Evolutionary conservation across 495 filamentous ascomycete species (phyloP), one percentile per base, ranked within the genome.

Genomic region (Xylaria palmicola): DNA sequence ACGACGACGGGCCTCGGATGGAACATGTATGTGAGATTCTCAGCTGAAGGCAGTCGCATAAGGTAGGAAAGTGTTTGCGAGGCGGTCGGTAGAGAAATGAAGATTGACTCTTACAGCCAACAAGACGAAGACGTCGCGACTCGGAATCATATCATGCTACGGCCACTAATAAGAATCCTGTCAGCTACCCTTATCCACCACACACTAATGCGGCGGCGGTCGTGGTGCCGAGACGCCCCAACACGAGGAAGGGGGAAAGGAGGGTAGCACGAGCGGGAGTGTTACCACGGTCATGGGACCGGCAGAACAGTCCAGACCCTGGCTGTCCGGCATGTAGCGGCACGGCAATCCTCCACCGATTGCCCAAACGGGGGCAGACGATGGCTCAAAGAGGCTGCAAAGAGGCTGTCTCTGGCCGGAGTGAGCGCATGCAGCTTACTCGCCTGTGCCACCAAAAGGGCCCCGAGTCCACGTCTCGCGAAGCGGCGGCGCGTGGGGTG

Each of bases 391-490:
- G 24, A 36, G 30, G 39, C 27, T 13, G 20, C 34, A 27, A 40
- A 45, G 24, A 36, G 30, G 39, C 27, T 13, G 20, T 32, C 34
- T 27, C 30, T 57, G 30, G 4, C 32, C 34, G 44, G 13, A n/a
- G n/a, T n/a, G 6, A 24, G 19, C 39, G 40, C 57, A 60, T 60
- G 57, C 57, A 60, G 47, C 47, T 52, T 52, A 60, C 37, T 60
- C 41, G 39, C 36, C 27, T 44, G 57, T 30, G 20, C 32, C 26
- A 20, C 47, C 56, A 41, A 36, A 36, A 26, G 40, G 47, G 29
- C 36, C 39, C 57, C 57, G 57, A 45, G 34, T 29, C 24, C 48
- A 50, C 19, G 29, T 34, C 26, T 26, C 27, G 32, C 26, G 45
- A 43, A 44, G 22, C 29, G 6, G 13, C 24, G 32, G 8, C 22